Conservation (phyloP, 225 moss, liverwort and hornwort species). For the Marchantia paleacea region DNA sequence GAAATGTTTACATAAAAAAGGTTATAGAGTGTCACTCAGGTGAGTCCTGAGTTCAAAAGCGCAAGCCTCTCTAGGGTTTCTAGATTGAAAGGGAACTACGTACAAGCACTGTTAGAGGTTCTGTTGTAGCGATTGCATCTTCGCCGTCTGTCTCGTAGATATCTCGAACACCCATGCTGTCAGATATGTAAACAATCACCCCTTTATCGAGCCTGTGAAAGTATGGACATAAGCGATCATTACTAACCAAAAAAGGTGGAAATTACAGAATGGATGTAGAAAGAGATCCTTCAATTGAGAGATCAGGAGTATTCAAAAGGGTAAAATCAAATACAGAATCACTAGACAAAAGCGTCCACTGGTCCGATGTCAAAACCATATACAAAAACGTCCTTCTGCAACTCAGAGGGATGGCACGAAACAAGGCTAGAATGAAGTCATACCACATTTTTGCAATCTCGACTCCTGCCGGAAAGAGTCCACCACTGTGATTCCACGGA, state of each 20-base stretch:
- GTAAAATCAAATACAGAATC: too few species aligned
- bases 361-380: too few species aligned
- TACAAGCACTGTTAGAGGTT: conserved; percentile 91
- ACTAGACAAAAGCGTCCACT: too few species aligned
- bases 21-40: too few species aligned
- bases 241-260: too few species aligned
- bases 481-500: conserved; percentile 58
- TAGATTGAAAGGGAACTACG: neutral
- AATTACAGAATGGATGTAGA: too few species aligned
- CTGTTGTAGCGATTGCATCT: conserved; percentile 76
- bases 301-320: too few species aligned
- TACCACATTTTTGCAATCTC: conserved; percentile 99
- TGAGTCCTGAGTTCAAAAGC: neutral
- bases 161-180: conserved; percentile 94
- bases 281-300: too few species aligned
- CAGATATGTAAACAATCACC: conserved; percentile 96
- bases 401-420: neutral
- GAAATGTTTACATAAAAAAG: too few species aligned
- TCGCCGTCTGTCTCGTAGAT: conserved; percentile 93
- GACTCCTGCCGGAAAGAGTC: conserved; percentile 92
- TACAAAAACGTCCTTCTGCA: neutral
- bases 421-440: conserved; percentile 2
- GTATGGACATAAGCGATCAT: neutral
- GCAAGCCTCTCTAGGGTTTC: neutral
- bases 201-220: conserved; percentile 80